Evolutionary conservation across 2,329 filamentous ascomycete genomes (phyloP), one percentile per base, ranked within the genome.

Genomic region (Colletotrichum sp.): DNA sequence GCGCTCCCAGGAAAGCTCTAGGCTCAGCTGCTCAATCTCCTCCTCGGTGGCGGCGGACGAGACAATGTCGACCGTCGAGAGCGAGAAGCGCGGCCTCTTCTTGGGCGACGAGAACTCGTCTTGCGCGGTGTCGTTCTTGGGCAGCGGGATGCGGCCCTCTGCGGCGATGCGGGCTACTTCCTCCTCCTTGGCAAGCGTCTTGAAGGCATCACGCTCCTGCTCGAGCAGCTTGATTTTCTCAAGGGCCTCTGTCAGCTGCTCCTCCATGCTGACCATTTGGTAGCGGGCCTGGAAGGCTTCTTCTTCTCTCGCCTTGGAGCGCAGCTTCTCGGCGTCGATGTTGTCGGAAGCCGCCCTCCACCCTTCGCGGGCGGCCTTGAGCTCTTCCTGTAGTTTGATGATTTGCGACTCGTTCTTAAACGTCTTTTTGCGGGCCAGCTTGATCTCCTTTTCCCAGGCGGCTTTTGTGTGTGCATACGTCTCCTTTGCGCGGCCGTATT

Each of bases 391-490:
- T n/a, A 93, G 82, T 81, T 94, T 94, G 79, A 95, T 90, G 36
- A 93, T 89, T 13, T 87, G 84, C 4, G 93, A 94, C 79, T 94
- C 93, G n/a, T 91, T 90, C 81, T 94, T 95, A 88, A 94, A 95
- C 4, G 92, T 92, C 79, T 95, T 94, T 79, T 95, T 95, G 66
- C 93, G 88, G 12, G 91, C 89, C 72, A 92, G 89, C 71, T 93
- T 90, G 59, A 94, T 92, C 82, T 95, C 93, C 82, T 95, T 95
- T 80, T 95, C 93, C 90, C 93, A 95, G 12, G 94, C 84, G 24
- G 91, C 86, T 82, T 93, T 91, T 12, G 92, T 92, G 81, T 93
- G 92, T 52, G 90, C 89, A 79, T 93, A 90, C 48, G 92, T 93
- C 80, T 94, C 93, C 83, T 95, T 95, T 67, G 91, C 90, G 76